Evolutionary conservation across 257 asterid species (phyloP).

Genomic region (Nicotiana undulata): DNA sequence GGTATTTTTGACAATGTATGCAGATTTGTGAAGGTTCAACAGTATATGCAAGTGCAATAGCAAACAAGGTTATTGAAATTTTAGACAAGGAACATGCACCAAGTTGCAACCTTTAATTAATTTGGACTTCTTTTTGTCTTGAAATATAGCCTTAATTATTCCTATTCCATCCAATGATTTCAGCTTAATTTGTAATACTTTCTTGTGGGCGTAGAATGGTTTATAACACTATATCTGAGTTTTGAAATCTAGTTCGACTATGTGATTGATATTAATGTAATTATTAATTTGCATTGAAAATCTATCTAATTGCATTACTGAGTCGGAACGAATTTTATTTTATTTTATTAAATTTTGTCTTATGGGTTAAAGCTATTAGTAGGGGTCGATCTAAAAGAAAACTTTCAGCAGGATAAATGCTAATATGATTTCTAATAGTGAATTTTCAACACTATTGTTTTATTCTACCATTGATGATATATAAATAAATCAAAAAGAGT

Average conservation of each 20-base stretch:
- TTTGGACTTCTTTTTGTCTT: background rate
- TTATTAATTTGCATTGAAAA: background rate
- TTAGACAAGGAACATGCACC: background rate
- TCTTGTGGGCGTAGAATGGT: too few relatives aligned
- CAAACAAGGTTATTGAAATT: conserved; percentile 7
- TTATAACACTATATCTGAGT: background rate
- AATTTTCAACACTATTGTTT: too few relatives aligned
- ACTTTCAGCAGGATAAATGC: too few relatives aligned
- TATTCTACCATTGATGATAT: too few relatives aligned
- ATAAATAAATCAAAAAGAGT: too few relatives aligned
- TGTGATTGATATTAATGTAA: background rate
- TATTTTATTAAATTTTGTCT: background rate
- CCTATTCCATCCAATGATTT: background rate
- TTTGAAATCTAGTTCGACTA: background rate
- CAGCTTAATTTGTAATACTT: background rate
- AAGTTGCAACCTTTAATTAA: too few relatives aligned
- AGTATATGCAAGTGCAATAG: background rate
- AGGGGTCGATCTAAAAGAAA: too few relatives aligned
- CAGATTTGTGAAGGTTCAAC: conserved; percentile 6
- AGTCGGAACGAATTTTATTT: background rate
- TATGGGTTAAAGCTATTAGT: background rate
- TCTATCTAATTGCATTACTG: background rate
- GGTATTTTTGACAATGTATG: background rate
- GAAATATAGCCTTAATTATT: background rate
- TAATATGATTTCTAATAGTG: too few relatives aligned